phyloP scores from a whole-genome alignment of 192 early-diverging fungal species.

The Coemansia sp. region DNA sequence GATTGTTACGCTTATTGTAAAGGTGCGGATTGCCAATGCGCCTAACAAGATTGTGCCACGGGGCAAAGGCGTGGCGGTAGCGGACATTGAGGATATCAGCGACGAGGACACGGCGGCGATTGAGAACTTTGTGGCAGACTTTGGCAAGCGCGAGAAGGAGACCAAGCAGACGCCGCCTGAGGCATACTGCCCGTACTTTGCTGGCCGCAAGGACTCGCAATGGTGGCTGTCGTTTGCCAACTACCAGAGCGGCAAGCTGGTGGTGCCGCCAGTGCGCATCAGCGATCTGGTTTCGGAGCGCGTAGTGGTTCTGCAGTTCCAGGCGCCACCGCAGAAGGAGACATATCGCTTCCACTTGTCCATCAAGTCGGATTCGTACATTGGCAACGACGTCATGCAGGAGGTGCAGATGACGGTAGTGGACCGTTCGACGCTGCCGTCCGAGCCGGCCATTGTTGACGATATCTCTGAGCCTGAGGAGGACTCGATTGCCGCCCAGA shows the following conservation, averaged over 20 bases:
- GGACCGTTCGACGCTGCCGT: slow-evolving; percentile 69
- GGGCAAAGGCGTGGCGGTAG: slow-evolving; percentile 21
- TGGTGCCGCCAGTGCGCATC: slow-evolving; percentile 75
- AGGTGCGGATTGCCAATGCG: slow-evolving; percentile 41
- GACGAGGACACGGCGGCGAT: slow-evolving; percentile 45
- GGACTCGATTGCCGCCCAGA: slow-evolving; percentile 93
- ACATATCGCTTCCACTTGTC: slow-evolving; percentile 77
- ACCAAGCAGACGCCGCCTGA: slow-evolving; percentile 37
- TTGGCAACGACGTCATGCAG: slow-evolving; percentile 78
- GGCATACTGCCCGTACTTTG: slow-evolving; percentile 55
- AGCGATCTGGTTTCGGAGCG: slow-evolving; percentile 68
- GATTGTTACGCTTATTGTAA: slow-evolving; percentile 71
- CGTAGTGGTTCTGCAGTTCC: slow-evolving; percentile 85
- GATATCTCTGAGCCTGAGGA: slow-evolving; percentile 97
- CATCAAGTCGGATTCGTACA: slow-evolving; percentile 86
- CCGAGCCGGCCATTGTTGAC: slow-evolving; percentile 73
- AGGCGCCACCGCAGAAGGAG: slow-evolving; percentile 85
- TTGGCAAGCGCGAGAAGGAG: slow-evolving; percentile 22
- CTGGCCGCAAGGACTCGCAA: slow-evolving; percentile 71
- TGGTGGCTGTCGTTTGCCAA: slow-evolving; percentile 95
- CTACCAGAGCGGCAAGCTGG: slow-evolving; percentile 78
- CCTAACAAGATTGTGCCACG: slow-evolving; percentile 24
- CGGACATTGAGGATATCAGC: slow-evolving; percentile 51
- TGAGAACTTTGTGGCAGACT: slow-evolving; percentile 39
- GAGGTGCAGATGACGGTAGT: slow-evolving; percentile 78